Evolutionary conservation across 192 early-diverging fungal species (phyloP).

Genomic region (Coemansia sp.): DNA sequence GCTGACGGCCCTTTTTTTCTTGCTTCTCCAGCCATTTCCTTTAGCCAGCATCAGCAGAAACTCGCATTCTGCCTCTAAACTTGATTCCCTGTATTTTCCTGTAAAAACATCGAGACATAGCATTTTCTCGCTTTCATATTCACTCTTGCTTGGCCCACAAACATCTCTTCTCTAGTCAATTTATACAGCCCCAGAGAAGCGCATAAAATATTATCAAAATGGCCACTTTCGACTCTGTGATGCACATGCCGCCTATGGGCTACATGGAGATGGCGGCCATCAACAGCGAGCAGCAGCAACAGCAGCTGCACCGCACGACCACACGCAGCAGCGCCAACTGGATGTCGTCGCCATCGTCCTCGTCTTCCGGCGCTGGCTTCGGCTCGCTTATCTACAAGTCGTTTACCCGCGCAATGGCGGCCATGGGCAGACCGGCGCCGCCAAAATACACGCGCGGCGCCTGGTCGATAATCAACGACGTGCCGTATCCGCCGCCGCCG

Average conservation of each 20-base stretch:
- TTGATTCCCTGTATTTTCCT: background rate
- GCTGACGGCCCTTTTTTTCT: background rate
- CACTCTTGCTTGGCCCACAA: background rate
- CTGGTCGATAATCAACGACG: conserved; percentile 50
- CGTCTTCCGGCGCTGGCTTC: conserved; percentile 34
- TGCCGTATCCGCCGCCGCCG: conserved; percentile 49
- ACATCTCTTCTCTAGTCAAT: background rate
- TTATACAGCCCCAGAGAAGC: background rate
- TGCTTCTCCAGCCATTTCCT: background rate
- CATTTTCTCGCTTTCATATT: too few species aligned
- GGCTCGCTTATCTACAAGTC: conserved; percentile 27
- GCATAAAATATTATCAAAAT: background rate
- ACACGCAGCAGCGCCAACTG: background rate
- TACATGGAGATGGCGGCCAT: conserved; percentile 1
- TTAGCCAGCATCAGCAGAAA: background rate
- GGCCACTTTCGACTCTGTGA: background rate
- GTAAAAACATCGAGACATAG: too few species aligned
- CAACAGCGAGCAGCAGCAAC: conserved; percentile 7
- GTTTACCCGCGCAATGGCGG: conserved; percentile 28
- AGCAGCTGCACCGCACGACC: background rate
- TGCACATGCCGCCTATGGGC: background rate
- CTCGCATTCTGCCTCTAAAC: background rate
- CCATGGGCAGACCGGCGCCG: conserved; percentile 18
- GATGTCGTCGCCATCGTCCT: background rate
- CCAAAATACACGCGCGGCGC: conserved; percentile 40